Evolutionary conservation across 2,329 filamentous ascomycete species (phyloP).

Genomic region (Aspergillus novoparasiticus): DNA sequence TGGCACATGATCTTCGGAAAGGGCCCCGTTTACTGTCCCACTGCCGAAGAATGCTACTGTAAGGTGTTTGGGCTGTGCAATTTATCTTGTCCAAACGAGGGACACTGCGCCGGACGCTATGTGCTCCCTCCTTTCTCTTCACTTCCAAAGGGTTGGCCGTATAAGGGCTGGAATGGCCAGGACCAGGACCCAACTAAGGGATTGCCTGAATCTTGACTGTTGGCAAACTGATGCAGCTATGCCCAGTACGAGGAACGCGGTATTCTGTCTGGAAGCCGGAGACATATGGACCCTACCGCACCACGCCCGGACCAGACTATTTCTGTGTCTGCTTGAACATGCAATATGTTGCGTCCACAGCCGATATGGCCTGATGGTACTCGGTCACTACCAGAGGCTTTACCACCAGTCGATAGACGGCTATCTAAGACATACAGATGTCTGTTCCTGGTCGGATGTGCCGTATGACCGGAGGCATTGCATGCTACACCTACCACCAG

Average conservation of each 20-base stretch:
- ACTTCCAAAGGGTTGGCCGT: conserved; percentile 65
- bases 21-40: conserved; percentile 61
- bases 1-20: conserved; percentile 66
- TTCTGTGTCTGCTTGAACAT: not conserved
- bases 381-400: not conserved
- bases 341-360: not conserved
- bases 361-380: not conserved
- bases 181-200: conserved; percentile 36
- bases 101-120: conserved; percentile 60
- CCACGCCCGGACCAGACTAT: not conserved
- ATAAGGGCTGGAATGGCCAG: conserved; percentile 54
- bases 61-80: conserved; percentile 66
- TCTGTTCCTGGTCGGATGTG: not conserved
- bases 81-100: conserved; percentile 43
- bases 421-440: not conserved
- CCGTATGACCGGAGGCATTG: not conserved
- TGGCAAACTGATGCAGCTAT: not conserved
- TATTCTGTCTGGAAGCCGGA: not conserved
- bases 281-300: not conserved
- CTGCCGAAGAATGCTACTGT: conserved; percentile 66
- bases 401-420: not conserved
- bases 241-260: not conserved
- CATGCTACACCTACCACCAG: not conserved
- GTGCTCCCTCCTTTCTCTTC: conserved; percentile 59
- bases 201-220: conserved; percentile 27